A percentile compares a stretch with the other conserved stretches of the same genome.
phyloP scores from a whole-genome alignment of 2,329 filamentous ascomycete species.

The Rhynchosporium secalis region DNA sequence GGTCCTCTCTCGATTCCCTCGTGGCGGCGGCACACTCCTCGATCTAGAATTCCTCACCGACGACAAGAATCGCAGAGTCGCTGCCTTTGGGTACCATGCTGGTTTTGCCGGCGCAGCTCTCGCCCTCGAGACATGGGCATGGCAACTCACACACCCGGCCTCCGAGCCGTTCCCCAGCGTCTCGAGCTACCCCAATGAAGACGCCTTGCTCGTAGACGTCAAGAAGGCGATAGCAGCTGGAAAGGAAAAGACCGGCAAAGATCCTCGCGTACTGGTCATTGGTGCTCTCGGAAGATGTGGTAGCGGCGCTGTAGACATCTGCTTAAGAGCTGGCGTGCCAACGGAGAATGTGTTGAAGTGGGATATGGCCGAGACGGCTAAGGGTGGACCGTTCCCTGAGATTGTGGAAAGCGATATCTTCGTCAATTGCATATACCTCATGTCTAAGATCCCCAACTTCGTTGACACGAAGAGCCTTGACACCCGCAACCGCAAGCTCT shows the following conservation, averaged over 20 bases:
- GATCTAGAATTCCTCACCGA: conserved; percentile 88
- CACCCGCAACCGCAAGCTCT: conserved; percentile 67
- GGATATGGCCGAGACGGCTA: conserved; percentile 77
- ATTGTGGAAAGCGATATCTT: conserved; percentile 76
- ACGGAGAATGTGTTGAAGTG: conserved; percentile 65
- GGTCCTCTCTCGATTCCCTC: conserved; percentile 76
- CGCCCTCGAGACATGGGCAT: conserved; percentile 78
- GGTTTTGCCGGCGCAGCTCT: conserved; percentile 73
- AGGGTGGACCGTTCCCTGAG: conserved; percentile 72
- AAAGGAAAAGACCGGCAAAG: conserved; percentile 63
- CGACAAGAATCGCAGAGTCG: conserved; percentile 67
- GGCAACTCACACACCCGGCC: conserved; percentile 71
- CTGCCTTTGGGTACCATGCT: conserved; percentile 64
- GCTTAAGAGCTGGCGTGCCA: conserved; percentile 70
- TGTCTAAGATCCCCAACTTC: conserved; percentile 76
- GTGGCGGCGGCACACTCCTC: conserved; percentile 73
- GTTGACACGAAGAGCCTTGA: conserved; percentile 70
- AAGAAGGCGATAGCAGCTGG: conserved; percentile 69
- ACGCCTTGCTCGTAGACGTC: conserved; percentile 69
- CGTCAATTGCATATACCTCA: conserved; percentile 89
- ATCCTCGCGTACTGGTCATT: conserved; percentile 78
- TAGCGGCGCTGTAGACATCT: conserved; percentile 78
- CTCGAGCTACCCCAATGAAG: conserved; percentile 72
- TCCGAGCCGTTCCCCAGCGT: conserved; percentile 66
- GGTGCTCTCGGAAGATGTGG: conserved; percentile 84